A percentile compares a stretch with the other conserved stretches of the same genome.
phyloP scores from a whole-genome alignment of 371 early-diverging fungal genomes.

The Rhizopus arrhizus region DNA sequence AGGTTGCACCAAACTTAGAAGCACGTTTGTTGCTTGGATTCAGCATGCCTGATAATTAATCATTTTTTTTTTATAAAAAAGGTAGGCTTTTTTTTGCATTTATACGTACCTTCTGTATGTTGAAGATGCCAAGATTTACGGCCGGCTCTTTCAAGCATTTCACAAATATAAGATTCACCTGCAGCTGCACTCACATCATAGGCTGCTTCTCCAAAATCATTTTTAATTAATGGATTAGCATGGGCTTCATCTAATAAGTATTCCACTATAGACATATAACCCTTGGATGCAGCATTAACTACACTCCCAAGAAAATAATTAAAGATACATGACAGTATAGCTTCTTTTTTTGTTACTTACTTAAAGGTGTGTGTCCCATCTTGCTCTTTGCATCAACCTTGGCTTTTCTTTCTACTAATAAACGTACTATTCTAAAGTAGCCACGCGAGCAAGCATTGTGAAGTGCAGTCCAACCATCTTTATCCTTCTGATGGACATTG shows the following conservation, averaged over 20 bases:
- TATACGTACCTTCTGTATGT: slow-evolving; percentile 18
- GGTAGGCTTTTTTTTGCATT: background rate
- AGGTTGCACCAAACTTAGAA: slow-evolving; percentile 31
- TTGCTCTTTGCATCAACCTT: slow-evolving; percentile 60
- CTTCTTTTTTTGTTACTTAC: slow-evolving; percentile 42
- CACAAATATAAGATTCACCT: slow-evolving; percentile 63
- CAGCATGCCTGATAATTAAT: slow-evolving; percentile 9
- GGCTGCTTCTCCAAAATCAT: slow-evolving; percentile 73
- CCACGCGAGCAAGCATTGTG: slow-evolving; percentile 75
- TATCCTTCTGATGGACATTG: slow-evolving; percentile 64
- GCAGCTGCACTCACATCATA: slow-evolving; percentile 79
- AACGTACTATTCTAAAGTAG: slow-evolving; percentile 57
- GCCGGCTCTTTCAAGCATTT: slow-evolving; percentile 62
- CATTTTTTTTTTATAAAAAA: too few relatives aligned
- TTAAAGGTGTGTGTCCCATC: slow-evolving; percentile 78
- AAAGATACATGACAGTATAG: background rate
- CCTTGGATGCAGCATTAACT: slow-evolving; percentile 81
- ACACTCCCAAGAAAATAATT: slow-evolving; percentile 1
- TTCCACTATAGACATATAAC: slow-evolving; percentile 62
- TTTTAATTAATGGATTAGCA: slow-evolving; percentile 66
- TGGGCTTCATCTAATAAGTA: slow-evolving; percentile 61
- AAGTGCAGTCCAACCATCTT: slow-evolving; percentile 83
- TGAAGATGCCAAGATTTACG: slow-evolving; percentile 29
- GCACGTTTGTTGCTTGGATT: slow-evolving; percentile 28
- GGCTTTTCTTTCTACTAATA: slow-evolving; percentile 58